These are phyloP conservation scores for Spizellomyces punctatus DNA, from an alignment of 192 early-diverging fungal genomes.

Conservation along the genomic window DNA sequence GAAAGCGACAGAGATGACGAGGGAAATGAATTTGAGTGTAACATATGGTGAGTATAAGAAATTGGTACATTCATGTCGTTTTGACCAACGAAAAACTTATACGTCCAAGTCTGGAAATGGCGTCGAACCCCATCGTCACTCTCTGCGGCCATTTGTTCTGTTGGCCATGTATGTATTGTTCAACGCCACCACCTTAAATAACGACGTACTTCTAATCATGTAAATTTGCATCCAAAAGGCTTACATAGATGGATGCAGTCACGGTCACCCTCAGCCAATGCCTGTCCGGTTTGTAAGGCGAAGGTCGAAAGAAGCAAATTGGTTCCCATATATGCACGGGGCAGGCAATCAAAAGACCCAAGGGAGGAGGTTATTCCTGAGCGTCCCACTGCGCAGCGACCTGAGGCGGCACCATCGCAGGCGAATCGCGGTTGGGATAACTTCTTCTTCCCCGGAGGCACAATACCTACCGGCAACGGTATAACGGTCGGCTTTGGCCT, in stretches of 20 bases:
- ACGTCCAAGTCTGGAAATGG: constrained; percentile 43
- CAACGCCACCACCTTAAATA: neutral
- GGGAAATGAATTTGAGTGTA: constrained; percentile 33
- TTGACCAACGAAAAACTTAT: neutral
- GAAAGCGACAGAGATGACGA: no score
- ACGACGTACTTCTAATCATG: neutral
- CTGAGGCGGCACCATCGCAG: constrained; percentile 28
- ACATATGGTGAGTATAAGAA: constrained; percentile 30
- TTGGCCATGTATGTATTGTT: constrained; percentile 39
- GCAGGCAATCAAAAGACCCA: constrained; percentile 39
- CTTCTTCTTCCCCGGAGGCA: constrained; percentile 21
- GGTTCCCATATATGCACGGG: constrained; percentile 48
- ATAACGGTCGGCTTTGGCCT: constrained; percentile 67
- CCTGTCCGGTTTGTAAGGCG: constrained; percentile 56
- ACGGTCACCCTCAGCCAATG: constrained; percentile 19
- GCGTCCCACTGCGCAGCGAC: constrained; percentile 42
- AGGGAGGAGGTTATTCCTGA: constrained; percentile 32
- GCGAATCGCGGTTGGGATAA: constrained; percentile 19
- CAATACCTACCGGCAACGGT: constrained; percentile 43
- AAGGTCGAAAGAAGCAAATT: constrained; percentile 42
- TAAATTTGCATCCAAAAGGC: neutral
- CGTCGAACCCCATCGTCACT: constrained; percentile 49
- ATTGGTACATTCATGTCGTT: neutral
- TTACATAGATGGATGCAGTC: constrained; percentile 37
- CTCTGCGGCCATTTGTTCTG: constrained; percentile 58